These are phyloP conservation scores for Arachis stenosperma DNA, from an alignment of 306 rosid genomes.

Conservation along the genomic window DNA sequence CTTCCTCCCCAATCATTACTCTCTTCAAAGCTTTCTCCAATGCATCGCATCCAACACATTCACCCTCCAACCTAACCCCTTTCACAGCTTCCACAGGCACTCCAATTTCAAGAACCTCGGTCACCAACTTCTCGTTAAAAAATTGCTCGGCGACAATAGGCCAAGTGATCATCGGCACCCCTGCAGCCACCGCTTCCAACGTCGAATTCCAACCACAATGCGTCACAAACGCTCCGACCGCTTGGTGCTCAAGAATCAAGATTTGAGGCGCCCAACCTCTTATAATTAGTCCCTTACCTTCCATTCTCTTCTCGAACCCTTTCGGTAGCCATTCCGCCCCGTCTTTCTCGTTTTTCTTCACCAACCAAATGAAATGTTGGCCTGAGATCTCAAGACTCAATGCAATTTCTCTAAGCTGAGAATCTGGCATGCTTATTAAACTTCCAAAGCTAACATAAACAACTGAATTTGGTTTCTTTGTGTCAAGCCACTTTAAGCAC, in stretches of 20 bases:
- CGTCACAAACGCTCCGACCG: conserved; percentile 48
- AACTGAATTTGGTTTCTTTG: too few species aligned
- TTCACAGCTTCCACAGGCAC: conserved; percentile 37
- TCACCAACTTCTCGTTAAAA: conserved; percentile 52
- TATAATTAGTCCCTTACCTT: too few species aligned
- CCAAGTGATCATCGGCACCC: conserved; percentile 58
- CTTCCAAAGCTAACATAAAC: conserved; percentile 44
- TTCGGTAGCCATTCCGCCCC: too few species aligned
- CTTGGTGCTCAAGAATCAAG: conserved; percentile 46
- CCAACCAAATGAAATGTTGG: conserved; percentile 40
- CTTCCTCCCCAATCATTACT: conserved; percentile 42
- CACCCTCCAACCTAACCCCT: neutral
- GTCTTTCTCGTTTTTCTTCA: too few species aligned
- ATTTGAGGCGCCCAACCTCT: conserved; percentile 43
- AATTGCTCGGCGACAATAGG: conserved; percentile 43
- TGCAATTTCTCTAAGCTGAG: conserved; percentile 61
- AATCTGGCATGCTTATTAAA: conserved; percentile 29
- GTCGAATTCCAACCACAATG: conserved; percentile 64
- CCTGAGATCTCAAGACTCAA: conserved; percentile 57
- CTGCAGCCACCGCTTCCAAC: conserved; percentile 45
- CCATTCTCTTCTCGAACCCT: too few species aligned
- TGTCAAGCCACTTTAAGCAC: conserved; percentile 48
- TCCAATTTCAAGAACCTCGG: conserved; percentile 34
- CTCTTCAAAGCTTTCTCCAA: conserved; percentile 37
- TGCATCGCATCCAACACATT: conserved; percentile 6